Evolutionary conservation across 495 filamentous ascomycete species (phyloP), one percentile per base, ranked within the genome.

Genomic region (Penicillium diatomitis): DNA sequence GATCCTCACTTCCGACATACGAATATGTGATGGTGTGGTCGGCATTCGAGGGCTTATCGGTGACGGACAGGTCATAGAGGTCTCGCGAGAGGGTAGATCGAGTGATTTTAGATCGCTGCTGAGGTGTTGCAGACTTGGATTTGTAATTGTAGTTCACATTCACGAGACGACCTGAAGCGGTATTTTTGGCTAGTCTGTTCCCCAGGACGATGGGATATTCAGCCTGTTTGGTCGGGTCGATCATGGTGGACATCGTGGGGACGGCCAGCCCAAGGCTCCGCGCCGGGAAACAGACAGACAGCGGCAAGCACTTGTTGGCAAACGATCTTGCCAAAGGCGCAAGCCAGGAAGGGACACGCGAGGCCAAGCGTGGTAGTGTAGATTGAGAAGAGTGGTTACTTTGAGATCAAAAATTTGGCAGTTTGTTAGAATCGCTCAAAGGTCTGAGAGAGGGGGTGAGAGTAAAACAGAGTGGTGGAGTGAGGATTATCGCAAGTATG

Each of bases 101-200:
- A 32, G 65, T 75, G 54, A 72, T 73, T 20, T 52, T 66, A 30
- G 63, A 66, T 37, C 58, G 67, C 51, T 67, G 71, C 38, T 65
- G 61, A 35, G 61, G 50, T 39, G 65, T 65, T 12, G 69, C 62
- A 33, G 75, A 65, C 41, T 75, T 72, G 54, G 73, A 74, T 54
- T 75, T 78, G 63, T 79, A 74, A 48, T 81, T 81, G 53, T 73
- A 75, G 35, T 68, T 69, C 41, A 75, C 62, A 37, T 72, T 72
- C 48, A 74, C 44, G 31, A 71, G 60, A 27, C 37, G 65, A 55
- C 27, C 55, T 4, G 63, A 53, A 11, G 51, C 47, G 32, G 48
- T 39, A 6, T 57, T 46, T 34, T 54, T 60, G 28, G 69, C 57
- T 28, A 75, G 53, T 40, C 62, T 53, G 33, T 75, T 68, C 30